A percentile compares a stretch with the other conserved stretches of the same genome.
These are phyloP conservation scores for Yarrowia sp. DNA, from an alignment of 805 yeast genomes.

Conservation along the genomic window DNA sequence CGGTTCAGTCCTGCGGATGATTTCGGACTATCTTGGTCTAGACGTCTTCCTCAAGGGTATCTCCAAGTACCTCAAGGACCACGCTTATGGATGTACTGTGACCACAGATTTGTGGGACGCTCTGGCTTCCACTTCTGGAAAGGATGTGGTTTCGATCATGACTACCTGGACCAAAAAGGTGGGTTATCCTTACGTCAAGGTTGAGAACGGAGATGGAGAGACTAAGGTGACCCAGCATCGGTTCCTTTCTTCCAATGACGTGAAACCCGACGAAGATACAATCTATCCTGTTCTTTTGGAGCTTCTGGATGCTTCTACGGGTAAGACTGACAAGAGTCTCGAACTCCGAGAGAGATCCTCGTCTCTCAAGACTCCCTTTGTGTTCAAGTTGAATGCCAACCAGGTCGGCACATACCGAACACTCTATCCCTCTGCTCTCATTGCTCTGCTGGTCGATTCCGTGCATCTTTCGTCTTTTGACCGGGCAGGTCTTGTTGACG, in stretches of 20 bases:
- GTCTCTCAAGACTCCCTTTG: conserved; percentile 44
- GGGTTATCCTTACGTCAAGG: conserved; percentile 69
- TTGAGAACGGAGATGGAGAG: conserved; percentile 39
- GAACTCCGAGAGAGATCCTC: conserved; percentile 52
- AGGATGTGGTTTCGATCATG: conserved; percentile 58
- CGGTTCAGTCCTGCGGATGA: conserved; percentile 72
- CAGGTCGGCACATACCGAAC: conserved; percentile 61
- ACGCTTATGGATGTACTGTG: conserved; percentile 66
- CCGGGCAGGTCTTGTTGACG: conserved; percentile 60
- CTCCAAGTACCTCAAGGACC: conserved; percentile 58
- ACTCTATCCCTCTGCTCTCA: conserved; percentile 50
- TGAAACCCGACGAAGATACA: conserved; percentile 53
- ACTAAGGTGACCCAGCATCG: conserved; percentile 55
- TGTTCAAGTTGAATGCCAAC: conserved; percentile 59
- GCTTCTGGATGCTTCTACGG: conserved; percentile 50
- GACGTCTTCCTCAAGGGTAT: conserved; percentile 71
- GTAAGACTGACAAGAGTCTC: conserved; percentile 57
- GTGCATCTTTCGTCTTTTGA: conserved; percentile 56
- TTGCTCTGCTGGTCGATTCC: conserved; percentile 51
- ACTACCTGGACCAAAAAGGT: conserved; percentile 67
- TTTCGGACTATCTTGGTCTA: conserved; percentile 64
- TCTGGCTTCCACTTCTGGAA: conserved; percentile 57
- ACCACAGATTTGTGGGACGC: conserved; percentile 72
- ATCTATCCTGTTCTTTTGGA: conserved; percentile 52
- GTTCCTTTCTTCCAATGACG: conserved; percentile 62